phyloP scores from a whole-genome alignment of 352 stramenopile genomes.

The Phytophthora fragariaefolia region DNA sequence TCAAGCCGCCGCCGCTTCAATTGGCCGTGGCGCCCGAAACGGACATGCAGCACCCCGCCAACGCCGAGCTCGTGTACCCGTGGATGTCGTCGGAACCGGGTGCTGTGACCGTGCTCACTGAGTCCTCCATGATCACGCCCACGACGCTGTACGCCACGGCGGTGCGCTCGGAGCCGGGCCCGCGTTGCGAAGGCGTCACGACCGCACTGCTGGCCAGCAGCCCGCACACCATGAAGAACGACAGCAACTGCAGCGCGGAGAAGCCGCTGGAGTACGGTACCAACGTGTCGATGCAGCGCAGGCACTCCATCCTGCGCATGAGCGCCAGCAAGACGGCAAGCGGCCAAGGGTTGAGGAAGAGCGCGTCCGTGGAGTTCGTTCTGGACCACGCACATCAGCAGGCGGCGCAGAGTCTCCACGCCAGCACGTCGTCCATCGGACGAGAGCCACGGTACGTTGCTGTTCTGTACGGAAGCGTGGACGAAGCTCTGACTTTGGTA shows the following conservation, averaged over 20 bases:
- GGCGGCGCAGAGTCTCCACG: slow-evolving; percentile 37
- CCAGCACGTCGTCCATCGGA: slow-evolving; percentile 50
- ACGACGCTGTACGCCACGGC: slow-evolving; percentile 24
- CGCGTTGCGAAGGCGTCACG: slow-evolving; percentile 30
- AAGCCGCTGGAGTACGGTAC: slow-evolving; percentile 38
- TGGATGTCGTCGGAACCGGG: slow-evolving; percentile 26
- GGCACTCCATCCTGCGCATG: slow-evolving; percentile 75
- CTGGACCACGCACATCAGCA: slow-evolving; percentile 53
- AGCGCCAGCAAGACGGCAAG: slow-evolving; percentile 42
- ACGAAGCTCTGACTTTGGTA: neutral
- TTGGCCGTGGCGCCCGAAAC: slow-evolving; percentile 1
- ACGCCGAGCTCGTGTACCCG: slow-evolving; percentile 37
- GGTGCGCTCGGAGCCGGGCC: slow-evolving; percentile 25
- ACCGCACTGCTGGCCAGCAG: slow-evolving; percentile 30
- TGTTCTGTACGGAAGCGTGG: neutral
- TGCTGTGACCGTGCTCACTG: slow-evolving; percentile 22
- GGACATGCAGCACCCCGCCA: slow-evolving; percentile 19
- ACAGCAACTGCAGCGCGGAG: slow-evolving; percentile 15
- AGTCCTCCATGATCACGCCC: slow-evolving; percentile 29
- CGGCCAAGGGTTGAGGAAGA: slow-evolving; percentile 57
- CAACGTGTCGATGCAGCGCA: slow-evolving; percentile 35
- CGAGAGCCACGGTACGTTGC: slow-evolving; percentile 54
- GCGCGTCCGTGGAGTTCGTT: slow-evolving; percentile 75
- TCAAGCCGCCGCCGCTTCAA: slow-evolving; percentile 38
- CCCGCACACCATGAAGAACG: slow-evolving; percentile 9